These are phyloP conservation scores for Suhomyces bokatorum DNA, from an alignment of 1,139 yeast species.

Conservation along the genomic window DNA sequence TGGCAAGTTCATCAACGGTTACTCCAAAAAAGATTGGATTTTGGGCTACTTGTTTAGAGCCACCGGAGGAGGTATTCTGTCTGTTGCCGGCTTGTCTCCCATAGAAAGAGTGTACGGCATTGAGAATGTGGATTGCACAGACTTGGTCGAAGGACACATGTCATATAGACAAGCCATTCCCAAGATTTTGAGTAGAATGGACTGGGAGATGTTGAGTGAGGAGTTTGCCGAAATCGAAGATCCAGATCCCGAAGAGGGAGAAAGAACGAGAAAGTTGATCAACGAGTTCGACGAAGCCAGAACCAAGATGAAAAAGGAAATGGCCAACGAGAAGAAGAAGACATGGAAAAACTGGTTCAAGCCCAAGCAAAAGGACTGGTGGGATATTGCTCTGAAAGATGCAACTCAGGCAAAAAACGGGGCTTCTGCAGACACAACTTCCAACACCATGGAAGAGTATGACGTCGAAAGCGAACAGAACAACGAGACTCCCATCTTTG, in stretches of 20 bases:
- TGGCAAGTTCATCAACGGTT: constrained; percentile 89
- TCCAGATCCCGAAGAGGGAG: constrained; percentile 86
- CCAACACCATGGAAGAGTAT: constrained; percentile 9
- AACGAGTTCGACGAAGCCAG: constrained; percentile 85
- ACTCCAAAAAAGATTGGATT: constrained; percentile 92
- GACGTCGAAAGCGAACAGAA: constrained; percentile 9
- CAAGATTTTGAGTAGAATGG: constrained; percentile 61
- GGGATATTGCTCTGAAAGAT: constrained; percentile 54
- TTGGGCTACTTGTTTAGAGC: constrained; percentile 94
- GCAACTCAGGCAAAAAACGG: background rate
- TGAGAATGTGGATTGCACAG: constrained; percentile 87
- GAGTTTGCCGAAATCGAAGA: constrained; percentile 96
- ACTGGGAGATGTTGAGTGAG: constrained; percentile 83
- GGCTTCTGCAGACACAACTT: constrained; percentile 1
- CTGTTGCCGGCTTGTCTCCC: constrained; percentile 87
- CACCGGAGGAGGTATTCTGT: constrained; percentile 88
- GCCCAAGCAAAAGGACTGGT: constrained; percentile 85
- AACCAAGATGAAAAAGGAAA: constrained; percentile 47
- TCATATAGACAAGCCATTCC: constrained; percentile 94
- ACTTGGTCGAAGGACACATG: constrained; percentile 92
- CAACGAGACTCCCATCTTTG: constrained; percentile 35
- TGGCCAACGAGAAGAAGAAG: constrained; percentile 35
- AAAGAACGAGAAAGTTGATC: constrained; percentile 77
- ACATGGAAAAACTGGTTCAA: constrained; percentile 68
- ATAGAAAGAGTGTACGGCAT: constrained; percentile 62